These are phyloP conservation scores for Raffaelea deltoideospora DNA, from an alignment of 2,329 filamentous ascomycete species.

Conservation along the genomic window DNA sequence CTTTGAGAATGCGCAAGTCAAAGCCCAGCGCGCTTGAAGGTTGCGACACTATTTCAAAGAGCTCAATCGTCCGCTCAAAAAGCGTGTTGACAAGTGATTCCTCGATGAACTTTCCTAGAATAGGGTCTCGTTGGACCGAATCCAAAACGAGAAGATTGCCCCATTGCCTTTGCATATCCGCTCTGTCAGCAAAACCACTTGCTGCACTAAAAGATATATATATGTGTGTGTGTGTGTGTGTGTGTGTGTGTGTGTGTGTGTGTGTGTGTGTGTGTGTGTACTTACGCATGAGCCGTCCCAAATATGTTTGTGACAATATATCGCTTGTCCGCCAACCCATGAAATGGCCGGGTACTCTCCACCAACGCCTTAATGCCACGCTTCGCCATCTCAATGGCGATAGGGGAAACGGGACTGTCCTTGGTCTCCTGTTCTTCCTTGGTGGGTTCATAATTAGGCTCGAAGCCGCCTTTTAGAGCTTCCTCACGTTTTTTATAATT, in stretches of 20 bases:
- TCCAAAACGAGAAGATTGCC: slow-evolving; percentile 87
- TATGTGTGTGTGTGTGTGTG: background rate
- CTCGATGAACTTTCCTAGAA: slow-evolving; percentile 43
- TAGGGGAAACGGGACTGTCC: slow-evolving; percentile 17
- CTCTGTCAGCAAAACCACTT: background rate
- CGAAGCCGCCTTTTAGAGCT: slow-evolving; percentile 16
- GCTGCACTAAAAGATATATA: background rate
- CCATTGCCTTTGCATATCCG: slow-evolving; percentile 56
- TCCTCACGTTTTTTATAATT: slow-evolving; percentile 20
- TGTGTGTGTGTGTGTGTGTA: slow-evolving; percentile 11
- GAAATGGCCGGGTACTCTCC: slow-evolving; percentile 72
- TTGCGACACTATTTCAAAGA: slow-evolving; percentile 54
- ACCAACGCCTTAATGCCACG: slow-evolving; percentile 61
- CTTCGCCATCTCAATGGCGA: slow-evolving; percentile 38
- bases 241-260: background rate
- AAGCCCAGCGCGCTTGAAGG: slow-evolving; percentile 60
- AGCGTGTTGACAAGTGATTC: slow-evolving; percentile 40
- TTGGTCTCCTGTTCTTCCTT: background rate
- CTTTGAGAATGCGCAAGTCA: slow-evolving; percentile 60
- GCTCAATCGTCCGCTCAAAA: slow-evolving; percentile 58
- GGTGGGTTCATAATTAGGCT: background rate
- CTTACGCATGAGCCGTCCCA: slow-evolving; percentile 90
- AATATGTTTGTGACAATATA: slow-evolving; percentile 92
- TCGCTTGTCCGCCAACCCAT: slow-evolving; percentile 44
- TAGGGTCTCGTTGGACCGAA: slow-evolving; percentile 57